Evolutionary conservation across 129 eudicot species (phyloP).

Genomic region (Artemisia annua): DNA sequence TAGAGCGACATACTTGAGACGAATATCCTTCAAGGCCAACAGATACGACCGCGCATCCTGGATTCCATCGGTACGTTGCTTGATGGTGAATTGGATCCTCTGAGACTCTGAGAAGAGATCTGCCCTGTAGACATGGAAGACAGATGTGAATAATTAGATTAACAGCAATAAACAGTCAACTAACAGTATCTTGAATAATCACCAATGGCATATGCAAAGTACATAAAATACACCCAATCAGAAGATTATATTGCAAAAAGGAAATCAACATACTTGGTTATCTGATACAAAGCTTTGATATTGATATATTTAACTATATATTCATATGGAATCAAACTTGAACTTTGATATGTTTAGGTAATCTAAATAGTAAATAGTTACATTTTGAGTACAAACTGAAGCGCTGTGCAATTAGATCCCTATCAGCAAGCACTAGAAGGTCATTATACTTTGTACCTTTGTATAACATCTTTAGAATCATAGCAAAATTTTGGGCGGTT

Average conservation of each 20-base stretch:
- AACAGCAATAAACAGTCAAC: not conserved
- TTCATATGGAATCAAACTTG: no score
- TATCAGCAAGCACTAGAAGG: no score
- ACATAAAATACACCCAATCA: not conserved
- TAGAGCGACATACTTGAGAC: slow-evolving; percentile 57
- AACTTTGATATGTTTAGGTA: no score
- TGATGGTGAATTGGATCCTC: slow-evolving; percentile 70
- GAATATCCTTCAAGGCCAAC: slow-evolving; percentile 70
- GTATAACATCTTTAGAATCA: no score
- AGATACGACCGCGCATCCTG: slow-evolving; percentile 79
- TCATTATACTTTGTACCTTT: no score
- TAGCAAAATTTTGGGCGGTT: no score
- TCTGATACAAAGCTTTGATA: no score
- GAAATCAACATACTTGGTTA: not conserved
- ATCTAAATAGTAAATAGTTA: no score
- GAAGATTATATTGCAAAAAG: not conserved
- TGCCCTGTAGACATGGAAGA: slow-evolving; percentile 58
- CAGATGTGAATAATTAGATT: not conserved
- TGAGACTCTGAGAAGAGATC: slow-evolving; percentile 74
- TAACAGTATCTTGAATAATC: not conserved
- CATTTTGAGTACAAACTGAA: no score
- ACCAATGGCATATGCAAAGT: slow-evolving; percentile 11
- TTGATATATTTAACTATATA: no score
- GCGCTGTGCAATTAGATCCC: no score
- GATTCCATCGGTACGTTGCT: slow-evolving; percentile 61